These are phyloP conservation scores for Ammopiptanthus mongolicus DNA, from an alignment of 306 rosid genomes.

Conservation along the genomic window DNA sequence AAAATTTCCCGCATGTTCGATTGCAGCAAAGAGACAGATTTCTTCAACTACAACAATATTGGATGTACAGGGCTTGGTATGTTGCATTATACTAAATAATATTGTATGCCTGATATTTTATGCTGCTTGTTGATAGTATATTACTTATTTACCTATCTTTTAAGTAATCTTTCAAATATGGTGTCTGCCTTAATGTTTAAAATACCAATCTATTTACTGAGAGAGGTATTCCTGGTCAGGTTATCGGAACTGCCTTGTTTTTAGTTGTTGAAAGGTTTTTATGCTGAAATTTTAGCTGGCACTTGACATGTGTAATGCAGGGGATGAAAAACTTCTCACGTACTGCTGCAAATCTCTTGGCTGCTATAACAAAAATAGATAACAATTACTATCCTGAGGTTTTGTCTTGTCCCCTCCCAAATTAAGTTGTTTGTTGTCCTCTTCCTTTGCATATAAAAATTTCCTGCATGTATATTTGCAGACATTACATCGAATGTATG, in stretches of 20 bases:
- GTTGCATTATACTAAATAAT: conserved; percentile 22
- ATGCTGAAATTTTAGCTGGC: conserved; percentile 10
- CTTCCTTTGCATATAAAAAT: conserved; percentile 2
- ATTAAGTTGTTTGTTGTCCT: background rate
- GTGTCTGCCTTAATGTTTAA: background rate
- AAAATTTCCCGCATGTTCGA: conserved; percentile 93
- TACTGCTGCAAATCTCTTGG: conserved; percentile 78
- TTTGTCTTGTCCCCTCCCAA: conserved; percentile 13
- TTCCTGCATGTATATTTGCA: conserved; percentile 25
- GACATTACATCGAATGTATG: conserved; percentile 90
- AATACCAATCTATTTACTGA: background rate
- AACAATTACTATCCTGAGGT: conserved; percentile 94
- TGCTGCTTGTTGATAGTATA: background rate
- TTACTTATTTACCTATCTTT: conserved; percentile 1
- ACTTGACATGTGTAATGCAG: conserved; percentile 42
- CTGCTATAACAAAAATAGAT: conserved; percentile 78
- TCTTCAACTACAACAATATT: conserved; percentile 83
- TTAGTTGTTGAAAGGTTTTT: background rate
- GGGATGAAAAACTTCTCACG: conserved; percentile 88
- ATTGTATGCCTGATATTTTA: background rate
- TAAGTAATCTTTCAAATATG: background rate
- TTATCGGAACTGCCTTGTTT: conserved; percentile 4
- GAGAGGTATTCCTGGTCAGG: background rate
- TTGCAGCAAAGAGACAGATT: conserved; percentile 79
- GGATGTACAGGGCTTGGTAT: conserved; percentile 98